Base-by-base conservation (phyloP, 2,329 filamentous ascomycete genomes). In the Pseudopyricularia cyperi region DNA sequence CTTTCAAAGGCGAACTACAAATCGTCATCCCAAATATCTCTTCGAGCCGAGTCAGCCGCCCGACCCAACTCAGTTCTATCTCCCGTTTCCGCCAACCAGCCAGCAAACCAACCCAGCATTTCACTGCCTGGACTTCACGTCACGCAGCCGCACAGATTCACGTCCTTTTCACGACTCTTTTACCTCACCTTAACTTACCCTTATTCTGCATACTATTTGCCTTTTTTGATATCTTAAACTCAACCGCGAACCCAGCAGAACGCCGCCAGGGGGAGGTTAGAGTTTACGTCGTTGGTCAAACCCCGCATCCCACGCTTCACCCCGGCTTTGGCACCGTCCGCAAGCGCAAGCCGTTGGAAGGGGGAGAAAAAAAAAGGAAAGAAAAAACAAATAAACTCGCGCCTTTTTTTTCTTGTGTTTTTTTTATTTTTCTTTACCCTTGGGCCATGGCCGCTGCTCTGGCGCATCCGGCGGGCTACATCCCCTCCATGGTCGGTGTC, bases 341-440 rank as follows among this genome's bases (percentile, higher is more conserved):
- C 15, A 48, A 48, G 28, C 17, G 30, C 28, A 35, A 12, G 26
- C 9, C 39, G 48, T 30, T 30, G 26, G 52, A 34, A 48, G 42
- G 33, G 52, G 37, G 46, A 49, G 46, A 51, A 42, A 22, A 8
- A 22, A 42, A 39, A 39, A 17, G n/a, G 19, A 39, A 22, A 42
- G 22, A 24, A 26, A 59, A 54, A 58, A 57, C 61, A 58, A 53
- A 49, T 28, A 44, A 32, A 77, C 88, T 77, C 77, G 95, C 91
- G 80, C 89, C 94, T 66, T 86, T 91, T 78, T 97, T 98, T 68
- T 89, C 95, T 30, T 30, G 28, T 30, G 4, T 30, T 4, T 30
- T 30, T 4, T 30, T 30, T 30, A 30, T 30, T 30, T 30, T 30
- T 9, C 28, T 30, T 30, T 30, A 9, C 17, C 6, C 19, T 19